phyloP scores from a whole-genome alignment of 2,329 filamentous ascomycete genomes.

The Fonsecaea erecta region DNA sequence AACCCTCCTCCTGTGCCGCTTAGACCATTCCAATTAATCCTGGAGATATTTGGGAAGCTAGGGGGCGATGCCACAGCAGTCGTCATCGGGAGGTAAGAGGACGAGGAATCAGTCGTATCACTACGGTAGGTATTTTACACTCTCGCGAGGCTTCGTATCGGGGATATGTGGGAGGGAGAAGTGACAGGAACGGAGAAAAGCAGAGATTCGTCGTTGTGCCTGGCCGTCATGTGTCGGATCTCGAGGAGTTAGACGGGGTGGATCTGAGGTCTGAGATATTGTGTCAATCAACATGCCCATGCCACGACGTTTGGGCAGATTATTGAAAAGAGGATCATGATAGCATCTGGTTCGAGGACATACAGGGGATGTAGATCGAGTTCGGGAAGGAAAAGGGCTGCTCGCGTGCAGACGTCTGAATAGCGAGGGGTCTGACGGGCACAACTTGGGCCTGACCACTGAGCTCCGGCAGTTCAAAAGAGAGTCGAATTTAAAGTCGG shows the following conservation, averaged over 20 bases:
- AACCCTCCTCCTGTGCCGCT: conserved; percentile 64
- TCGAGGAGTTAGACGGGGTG: conserved; percentile 21
- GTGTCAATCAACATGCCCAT: conserved; percentile 16
- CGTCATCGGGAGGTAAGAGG: conserved; percentile 50
- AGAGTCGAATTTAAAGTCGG: neutral
- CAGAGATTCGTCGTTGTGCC: conserved; percentile 22
- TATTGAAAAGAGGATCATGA: neutral
- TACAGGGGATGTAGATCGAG: conserved; percentile 18
- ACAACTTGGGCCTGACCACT: conserved; percentile 20
- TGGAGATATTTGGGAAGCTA: conserved; percentile 65
- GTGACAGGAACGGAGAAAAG: conserved; percentile 21
- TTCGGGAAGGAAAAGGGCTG: conserved; percentile 14
- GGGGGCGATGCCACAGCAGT: conserved; percentile 70
- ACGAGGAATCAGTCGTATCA: neutral
- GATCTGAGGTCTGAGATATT: conserved; percentile 5
- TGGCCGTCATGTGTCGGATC: conserved; percentile 36
- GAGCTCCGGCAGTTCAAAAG: conserved; percentile 14
- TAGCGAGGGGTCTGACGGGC: conserved; percentile 28
- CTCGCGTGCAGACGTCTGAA: conserved; percentile 31
- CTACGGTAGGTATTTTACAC: neutral
- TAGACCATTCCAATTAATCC: conserved; percentile 65
- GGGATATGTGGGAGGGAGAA: conserved; percentile 1
- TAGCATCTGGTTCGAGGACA: conserved; percentile 12
- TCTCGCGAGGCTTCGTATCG: conserved; percentile 1
- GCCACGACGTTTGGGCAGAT: neutral